phyloP scores from a whole-genome alignment of 345 rosid species.

The Citrus australasica region DNA sequence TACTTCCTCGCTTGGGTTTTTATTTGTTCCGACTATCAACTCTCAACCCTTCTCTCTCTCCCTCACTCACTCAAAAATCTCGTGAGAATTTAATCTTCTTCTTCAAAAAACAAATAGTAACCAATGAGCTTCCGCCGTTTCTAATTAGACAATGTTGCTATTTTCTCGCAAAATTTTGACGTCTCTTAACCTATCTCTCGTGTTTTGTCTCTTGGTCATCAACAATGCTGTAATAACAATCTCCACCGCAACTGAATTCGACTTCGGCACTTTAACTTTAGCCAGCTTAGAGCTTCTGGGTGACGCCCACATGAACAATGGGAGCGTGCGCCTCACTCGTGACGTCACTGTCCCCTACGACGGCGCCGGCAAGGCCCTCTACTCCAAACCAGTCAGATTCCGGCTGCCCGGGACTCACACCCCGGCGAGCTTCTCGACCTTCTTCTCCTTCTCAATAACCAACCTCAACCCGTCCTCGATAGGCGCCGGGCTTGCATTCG shows the following conservation, averaged over 20 bases:
- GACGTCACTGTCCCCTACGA: conserved; percentile 83
- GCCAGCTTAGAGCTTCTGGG: conserved; percentile 75
- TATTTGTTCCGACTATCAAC: conserved; percentile 15
- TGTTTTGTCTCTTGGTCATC: conserved; percentile 37
- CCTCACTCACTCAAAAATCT: conserved; percentile 13
- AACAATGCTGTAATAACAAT: conserved; percentile 15
- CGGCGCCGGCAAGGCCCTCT: conserved; percentile 75
- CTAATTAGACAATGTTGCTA: conserved; percentile 34
- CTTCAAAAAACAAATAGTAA: conserved; percentile 2
- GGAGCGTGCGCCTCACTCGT: conserved; percentile 75
- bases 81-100: conserved; percentile 29
- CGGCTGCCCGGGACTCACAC: conserved; percentile 44
- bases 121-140: conserved; percentile 31
- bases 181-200: conserved; percentile 20
- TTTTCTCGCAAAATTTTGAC: conserved; percentile 21
- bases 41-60: conserved; percentile 12
- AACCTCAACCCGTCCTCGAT: conserved; percentile 87
- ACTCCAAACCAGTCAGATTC: conserved; percentile 75
- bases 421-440: conserved; percentile 76
- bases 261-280: conserved; percentile 76
- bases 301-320: conserved; percentile 83
- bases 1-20: conserved; percentile 9
- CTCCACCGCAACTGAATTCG: conserved; percentile 51
- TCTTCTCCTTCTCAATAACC: conserved; percentile 70
- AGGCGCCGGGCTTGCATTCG: conserved; percentile 94